Percentiles rank a stretch among this genome's conserved stretches.
Evolutionary conservation across 495 filamentous ascomycete species (phyloP).

Genomic region (Hypoxylon fragiforme): DNA sequence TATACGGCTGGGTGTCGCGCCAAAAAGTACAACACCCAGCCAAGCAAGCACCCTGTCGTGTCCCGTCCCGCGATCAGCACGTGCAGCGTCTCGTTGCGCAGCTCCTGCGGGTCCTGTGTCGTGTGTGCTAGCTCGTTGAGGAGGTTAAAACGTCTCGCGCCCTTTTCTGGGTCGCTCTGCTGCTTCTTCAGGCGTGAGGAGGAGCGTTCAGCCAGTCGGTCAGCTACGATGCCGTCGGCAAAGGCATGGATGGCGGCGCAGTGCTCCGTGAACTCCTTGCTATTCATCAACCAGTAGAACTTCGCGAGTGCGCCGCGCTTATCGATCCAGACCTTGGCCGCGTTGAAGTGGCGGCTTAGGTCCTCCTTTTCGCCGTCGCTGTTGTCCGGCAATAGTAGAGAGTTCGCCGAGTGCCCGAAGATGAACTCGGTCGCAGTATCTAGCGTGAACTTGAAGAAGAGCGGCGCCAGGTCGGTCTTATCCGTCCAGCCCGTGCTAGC

Average conservation of each 20-base stretch:
- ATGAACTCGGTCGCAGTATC: slow-evolving; percentile 76
- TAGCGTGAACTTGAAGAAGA: slow-evolving; percentile 69
- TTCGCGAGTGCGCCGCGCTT: slow-evolving; percentile 47
- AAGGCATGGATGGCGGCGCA: slow-evolving; percentile 52
- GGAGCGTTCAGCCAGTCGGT: slow-evolving; percentile 14
- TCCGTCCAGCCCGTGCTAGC: slow-evolving; percentile 31
- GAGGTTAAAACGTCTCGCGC: slow-evolving; percentile 59
- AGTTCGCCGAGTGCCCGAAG: slow-evolving; percentile 60
- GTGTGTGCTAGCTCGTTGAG: slow-evolving; percentile 64
- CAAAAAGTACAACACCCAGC: slow-evolving; percentile 59
- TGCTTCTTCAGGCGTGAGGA: slow-evolving; percentile 5
- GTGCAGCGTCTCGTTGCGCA: slow-evolving; percentile 67
- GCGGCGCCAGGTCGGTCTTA: slow-evolving; percentile 60
- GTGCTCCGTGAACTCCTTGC: slow-evolving; percentile 45
- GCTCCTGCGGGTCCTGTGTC: slow-evolving; percentile 59
- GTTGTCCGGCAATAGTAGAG: slow-evolving; percentile 29
- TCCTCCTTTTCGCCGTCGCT: slow-evolving; percentile 36
- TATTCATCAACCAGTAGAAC: slow-evolving; percentile 53
- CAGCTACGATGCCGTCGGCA: slow-evolving; percentile 54
- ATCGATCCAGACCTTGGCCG: slow-evolving; percentile 50
- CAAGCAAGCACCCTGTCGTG: slow-evolving; percentile 59
- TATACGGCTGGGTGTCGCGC: slow-evolving; percentile 51
- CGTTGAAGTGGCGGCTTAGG: slow-evolving; percentile 51
- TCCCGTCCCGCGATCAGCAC: slow-evolving; percentile 65
- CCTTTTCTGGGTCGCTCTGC: slow-evolving; percentile 7